Evolutionary conservation across 257 asterid genomes (phyloP).

Genomic region (Vinca minor): DNA sequence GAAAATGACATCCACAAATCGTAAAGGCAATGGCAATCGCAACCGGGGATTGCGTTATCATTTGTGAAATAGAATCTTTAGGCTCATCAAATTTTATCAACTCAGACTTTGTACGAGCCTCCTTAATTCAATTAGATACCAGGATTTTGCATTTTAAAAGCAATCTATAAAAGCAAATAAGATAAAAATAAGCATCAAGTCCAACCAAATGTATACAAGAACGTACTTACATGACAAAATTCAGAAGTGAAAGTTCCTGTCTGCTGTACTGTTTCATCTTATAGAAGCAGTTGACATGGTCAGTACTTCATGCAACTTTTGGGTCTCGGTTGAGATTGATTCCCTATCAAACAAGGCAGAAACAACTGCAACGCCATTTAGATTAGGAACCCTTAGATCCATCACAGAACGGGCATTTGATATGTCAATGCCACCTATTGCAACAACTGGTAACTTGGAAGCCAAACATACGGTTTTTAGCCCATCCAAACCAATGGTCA

Average conservation of each 20-base stretch:
- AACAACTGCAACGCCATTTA: slow-evolving; percentile 86
- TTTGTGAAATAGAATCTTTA: too few species aligned
- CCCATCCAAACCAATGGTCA: slow-evolving; percentile 66
- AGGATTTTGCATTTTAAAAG: too few species aligned
- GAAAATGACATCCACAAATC: too few species aligned
- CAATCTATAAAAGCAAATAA: too few species aligned
- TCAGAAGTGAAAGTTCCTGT: background rate
- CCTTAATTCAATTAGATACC: too few species aligned
- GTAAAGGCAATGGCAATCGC: too few species aligned
- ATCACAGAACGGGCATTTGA: slow-evolving; percentile 55
- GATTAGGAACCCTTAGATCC: slow-evolving; percentile 48
- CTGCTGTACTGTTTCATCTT: slow-evolving; percentile 4
- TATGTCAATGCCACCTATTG: slow-evolving; percentile 75
- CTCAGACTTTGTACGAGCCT: too few species aligned
- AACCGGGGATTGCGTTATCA: too few species aligned
- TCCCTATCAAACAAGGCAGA: slow-evolving; percentile 83
- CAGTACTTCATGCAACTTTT: slow-evolving; percentile 34
- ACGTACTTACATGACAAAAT: background rate
- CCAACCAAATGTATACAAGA: too few species aligned
- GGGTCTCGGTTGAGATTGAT: slow-evolving; percentile 47
- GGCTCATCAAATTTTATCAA: too few species aligned
- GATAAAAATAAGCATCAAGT: too few species aligned
- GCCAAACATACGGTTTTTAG: slow-evolving; percentile 49
- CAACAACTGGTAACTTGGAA: slow-evolving; percentile 88
- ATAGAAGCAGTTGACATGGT: slow-evolving; percentile 17